Evolutionary conservation across 305 asterid species (phyloP).

Genomic region (Plantago coronopus): DNA sequence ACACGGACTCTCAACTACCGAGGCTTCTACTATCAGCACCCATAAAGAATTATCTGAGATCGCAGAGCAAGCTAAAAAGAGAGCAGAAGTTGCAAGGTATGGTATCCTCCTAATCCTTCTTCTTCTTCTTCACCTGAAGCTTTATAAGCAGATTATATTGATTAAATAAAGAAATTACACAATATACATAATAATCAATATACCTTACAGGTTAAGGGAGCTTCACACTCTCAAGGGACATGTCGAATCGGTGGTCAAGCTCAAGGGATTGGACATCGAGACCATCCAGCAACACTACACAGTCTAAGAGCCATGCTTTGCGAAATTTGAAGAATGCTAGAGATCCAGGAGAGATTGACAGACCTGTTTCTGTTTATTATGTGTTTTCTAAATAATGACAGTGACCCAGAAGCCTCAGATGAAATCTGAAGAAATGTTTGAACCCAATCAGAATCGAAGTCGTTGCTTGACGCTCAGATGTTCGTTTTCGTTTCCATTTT

Average conservation of each 20-base stretch:
- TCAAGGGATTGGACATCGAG: conserved; percentile 45
- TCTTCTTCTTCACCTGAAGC: no score
- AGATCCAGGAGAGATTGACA: background rate
- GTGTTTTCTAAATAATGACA: background rate
- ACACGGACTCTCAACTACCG: conserved; percentile 53
- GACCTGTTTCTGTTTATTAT: background rate
- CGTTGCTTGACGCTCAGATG: background rate
- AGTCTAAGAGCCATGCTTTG: conserved; percentile 22
- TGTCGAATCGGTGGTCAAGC: conserved; percentile 43
- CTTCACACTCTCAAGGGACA: conserved; percentile 48
- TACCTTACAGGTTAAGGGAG: conserved; percentile 36
- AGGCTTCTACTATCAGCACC: conserved; percentile 28
- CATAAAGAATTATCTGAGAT: conserved; percentile 47
- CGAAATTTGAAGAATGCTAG: background rate
- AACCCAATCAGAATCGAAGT: background rate
- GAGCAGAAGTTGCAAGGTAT: conserved; percentile 79
- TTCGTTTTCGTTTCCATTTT: background rate
- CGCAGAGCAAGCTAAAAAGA: conserved; percentile 72
- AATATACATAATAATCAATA: background rate
- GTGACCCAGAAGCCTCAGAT: background rate
- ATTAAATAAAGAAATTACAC: background rate
- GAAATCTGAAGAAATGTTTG: background rate
- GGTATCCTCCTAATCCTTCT: conserved; percentile 27
- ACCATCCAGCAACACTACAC: conserved; percentile 50
- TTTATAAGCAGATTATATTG: no score